A percentile compares a stretch with the other conserved stretches of the same genome.
Evolutionary conservation across 495 filamentous ascomycete genomes (phyloP).

Genomic region (Chaetomium fimeti): DNA sequence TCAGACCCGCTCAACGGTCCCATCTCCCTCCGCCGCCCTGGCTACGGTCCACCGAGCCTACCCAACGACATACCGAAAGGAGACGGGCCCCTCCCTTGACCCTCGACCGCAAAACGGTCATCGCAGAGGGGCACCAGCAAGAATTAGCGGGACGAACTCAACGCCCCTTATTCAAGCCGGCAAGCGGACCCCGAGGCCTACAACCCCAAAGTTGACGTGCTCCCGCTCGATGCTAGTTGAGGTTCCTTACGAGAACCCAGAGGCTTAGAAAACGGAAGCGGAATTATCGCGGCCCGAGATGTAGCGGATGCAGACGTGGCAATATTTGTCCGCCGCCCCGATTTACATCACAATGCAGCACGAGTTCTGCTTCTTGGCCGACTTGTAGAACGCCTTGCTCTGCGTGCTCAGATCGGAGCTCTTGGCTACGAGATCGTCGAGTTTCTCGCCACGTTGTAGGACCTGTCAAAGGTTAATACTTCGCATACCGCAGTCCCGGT

Average conservation of each 20-base stretch:
- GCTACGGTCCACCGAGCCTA: background rate
- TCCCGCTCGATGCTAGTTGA: too few relatives aligned
- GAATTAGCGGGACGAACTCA: background rate
- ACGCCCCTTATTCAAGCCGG: background rate
- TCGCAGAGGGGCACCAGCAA: background rate
- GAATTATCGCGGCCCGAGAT: too few relatives aligned
- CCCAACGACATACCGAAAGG: background rate
- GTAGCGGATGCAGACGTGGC: background rate
- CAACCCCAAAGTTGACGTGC: too few relatives aligned
- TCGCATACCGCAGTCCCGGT: background rate
- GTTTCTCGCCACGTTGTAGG: conserved; percentile 85
- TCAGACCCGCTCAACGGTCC: background rate
- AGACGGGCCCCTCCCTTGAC: background rate
- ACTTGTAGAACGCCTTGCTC: conserved; percentile 91
- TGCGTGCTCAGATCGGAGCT: conserved; percentile 80
- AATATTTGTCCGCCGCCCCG: background rate
- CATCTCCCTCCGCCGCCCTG: background rate
- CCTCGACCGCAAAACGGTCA: background rate
- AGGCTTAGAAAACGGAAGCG: too few relatives aligned
- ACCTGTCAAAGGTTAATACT: conserved; percentile 39
- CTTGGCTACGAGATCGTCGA: conserved; percentile 85
- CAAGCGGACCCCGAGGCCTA: too few relatives aligned
- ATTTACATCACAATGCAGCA: conserved; percentile 81
- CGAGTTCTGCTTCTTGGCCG: conserved; percentile 89
- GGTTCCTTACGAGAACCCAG: too few relatives aligned